phyloP scores from a whole-genome alignment of 2,329 filamentous ascomycete genomes.

The Beauveria bassiana region DNA sequence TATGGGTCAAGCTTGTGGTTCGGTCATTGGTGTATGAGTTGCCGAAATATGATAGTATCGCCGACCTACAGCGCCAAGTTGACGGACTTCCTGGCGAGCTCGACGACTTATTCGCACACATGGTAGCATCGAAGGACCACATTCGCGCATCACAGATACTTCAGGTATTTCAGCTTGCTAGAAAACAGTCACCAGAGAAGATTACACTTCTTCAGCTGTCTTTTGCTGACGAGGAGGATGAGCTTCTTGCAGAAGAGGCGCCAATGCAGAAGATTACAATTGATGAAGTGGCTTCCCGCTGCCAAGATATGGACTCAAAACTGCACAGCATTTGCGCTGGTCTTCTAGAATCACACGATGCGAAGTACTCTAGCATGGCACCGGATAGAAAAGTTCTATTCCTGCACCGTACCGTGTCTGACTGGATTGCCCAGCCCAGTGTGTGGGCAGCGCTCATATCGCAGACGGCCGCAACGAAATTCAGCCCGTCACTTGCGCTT shows the following conservation, averaged over 20 bases:
- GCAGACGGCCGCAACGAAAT: background rate
- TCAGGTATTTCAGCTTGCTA: background rate
- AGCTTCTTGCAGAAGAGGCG: background rate
- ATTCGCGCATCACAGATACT: background rate
- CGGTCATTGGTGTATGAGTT: conserved; percentile 11
- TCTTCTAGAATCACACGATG: background rate
- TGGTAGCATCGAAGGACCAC: background rate
- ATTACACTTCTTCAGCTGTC: background rate
- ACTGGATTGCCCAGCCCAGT: background rate
- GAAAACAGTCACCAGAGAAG: background rate
- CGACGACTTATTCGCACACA: conserved; percentile 9
- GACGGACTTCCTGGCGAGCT: conserved; percentile 6
- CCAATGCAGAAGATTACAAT: background rate
- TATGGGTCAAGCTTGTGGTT: conserved; percentile 18
- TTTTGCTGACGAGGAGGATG: background rate
- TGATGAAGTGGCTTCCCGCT: background rate
- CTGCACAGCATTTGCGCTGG: conserved; percentile 1
- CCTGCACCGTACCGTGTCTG: conserved; percentile 5
- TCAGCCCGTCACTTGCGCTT: conserved; percentile 1
- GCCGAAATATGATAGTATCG: background rate
- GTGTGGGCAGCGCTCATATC: background rate
- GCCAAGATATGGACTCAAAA: background rate
- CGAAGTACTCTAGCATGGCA: background rate
- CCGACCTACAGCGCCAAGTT: background rate
- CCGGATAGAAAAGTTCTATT: background rate